Base-by-base conservation (phyloP, 495 filamentous ascomycete species). In the Tuber melanosporum region DNA sequence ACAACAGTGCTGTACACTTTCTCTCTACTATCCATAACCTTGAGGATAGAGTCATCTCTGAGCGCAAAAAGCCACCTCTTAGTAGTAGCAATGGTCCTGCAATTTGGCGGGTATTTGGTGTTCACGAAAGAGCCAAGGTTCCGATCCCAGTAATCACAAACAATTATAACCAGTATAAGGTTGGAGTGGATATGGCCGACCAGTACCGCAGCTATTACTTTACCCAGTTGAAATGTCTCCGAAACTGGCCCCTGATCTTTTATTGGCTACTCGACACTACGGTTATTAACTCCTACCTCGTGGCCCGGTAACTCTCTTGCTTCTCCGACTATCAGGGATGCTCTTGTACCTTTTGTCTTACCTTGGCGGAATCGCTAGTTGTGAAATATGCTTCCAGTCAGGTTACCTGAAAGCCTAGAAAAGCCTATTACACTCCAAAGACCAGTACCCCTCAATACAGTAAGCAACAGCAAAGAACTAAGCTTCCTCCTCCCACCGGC, bases 261-360 rank as follows among this genome's bases (percentile, higher is more conserved):
- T 69, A 22, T 42, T 74, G 73, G 74, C 74, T 82, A 71, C 74
- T 84, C 70, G 76, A 84, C 70, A 75, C 76, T 73, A 70, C 45
- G 20, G 17, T 78, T 72, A 66, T 71, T 39, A 78, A 75, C 70
- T 47, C 72, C 6, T 52, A 43, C 15, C 47, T 73, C 14, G 5
- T 77, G 2, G 17, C 19, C 47, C 7, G 8, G 5, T 17, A 49
- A 22, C 47, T 22, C 2, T 22, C 47, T 22, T 5, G 19, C 0
- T 5, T 1, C 19, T 7, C 17, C 5, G 19, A 49, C 19, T 49
- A 20, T 49, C 47, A 49, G 22, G 47, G 4, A 49, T 20, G 19
- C 47, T 22, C 47, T 49, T 7, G 2, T 7, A 22, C 47, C 19
- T 49, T 22, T 49, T 5, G 19, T 49, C 19, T 49, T 49, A 49